Evolutionary conservation across 2,329 filamentous ascomycete genomes (phyloP).

Genomic region (Bipolaris cookei): DNA sequence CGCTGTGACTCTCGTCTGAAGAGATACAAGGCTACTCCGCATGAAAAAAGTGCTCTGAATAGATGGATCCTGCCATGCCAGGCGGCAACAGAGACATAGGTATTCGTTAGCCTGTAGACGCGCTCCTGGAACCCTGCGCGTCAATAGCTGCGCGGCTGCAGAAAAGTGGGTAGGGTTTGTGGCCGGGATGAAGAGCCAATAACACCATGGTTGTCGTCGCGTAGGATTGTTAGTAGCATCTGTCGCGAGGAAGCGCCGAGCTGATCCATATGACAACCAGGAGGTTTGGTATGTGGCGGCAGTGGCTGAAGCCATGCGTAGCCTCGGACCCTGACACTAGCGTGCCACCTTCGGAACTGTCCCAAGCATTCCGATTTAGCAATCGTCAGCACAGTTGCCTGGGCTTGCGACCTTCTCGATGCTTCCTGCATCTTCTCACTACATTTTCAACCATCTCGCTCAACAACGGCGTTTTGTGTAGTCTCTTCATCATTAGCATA

Average conservation of each 20-base stretch:
- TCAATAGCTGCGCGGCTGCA: not conserved
- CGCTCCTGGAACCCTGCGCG: not conserved
- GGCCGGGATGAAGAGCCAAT: not conserved
- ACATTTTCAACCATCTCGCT: not conserved
- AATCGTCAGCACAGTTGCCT: conserved; percentile 23
- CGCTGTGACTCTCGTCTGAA: not conserved
- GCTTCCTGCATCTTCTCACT: conserved; percentile 26
- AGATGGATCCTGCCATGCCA: not conserved
- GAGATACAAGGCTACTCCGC: not conserved
- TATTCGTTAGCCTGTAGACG: not conserved
- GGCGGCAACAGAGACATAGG: not conserved
- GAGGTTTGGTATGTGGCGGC: not conserved
- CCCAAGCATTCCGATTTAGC: conserved; percentile 17
- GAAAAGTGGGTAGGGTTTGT: not conserved
- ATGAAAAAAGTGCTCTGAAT: not conserved
- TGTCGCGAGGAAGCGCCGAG: not conserved
- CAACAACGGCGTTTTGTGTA: conserved; percentile 1
- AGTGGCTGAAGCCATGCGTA: not conserved
- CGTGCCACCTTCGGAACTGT: conserved; percentile 7
- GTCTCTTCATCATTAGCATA: not conserved
- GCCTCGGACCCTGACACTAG: conserved; percentile 16
- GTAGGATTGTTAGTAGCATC: not conserved
- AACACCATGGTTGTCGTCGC: not conserved
- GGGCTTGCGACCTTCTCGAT: conserved; percentile 22
- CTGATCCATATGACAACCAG: not conserved